phyloP scores from a whole-genome alignment of 2,329 filamentous ascomycete genomes.

The Stylonectria norvegica region DNA sequence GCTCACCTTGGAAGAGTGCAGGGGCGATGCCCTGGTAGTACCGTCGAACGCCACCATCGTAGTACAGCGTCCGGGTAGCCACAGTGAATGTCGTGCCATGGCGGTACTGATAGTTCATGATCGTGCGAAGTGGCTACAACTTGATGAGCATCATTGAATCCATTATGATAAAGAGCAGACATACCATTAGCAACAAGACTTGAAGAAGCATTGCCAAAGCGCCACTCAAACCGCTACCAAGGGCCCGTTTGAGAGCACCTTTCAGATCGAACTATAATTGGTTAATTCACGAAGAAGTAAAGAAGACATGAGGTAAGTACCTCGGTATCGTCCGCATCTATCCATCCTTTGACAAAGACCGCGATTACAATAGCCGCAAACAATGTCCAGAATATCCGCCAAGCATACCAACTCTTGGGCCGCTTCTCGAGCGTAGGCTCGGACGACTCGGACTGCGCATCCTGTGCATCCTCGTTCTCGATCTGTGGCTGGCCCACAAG shows the following conservation, averaged over 20 bases:
- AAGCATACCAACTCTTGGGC: constrained; percentile 17
- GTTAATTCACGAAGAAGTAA: background rate
- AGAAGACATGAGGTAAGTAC: constrained; percentile 17
- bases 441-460: background rate
- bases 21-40: constrained; percentile 46
- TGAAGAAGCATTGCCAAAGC: constrained; percentile 48
- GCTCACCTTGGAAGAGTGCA: constrained; percentile 43
- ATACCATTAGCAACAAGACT: constrained; percentile 46
- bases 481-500: constrained; percentile 2
- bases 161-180: rapidly evolving
- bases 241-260: constrained; percentile 41
- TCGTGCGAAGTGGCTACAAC: constrained; percentile 42
- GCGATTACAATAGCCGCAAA: constrained; percentile 30
- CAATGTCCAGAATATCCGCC: constrained; percentile 37
- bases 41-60: constrained; percentile 39
- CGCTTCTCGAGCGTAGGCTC: constrained; percentile 8
- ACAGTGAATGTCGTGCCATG: constrained; percentile 40
- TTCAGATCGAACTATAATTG: constrained; percentile 40
- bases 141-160: background rate
- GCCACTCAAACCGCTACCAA: constrained; percentile 45
- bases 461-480: too few relatives aligned
- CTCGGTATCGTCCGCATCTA: constrained; percentile 39
- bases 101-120: constrained; percentile 52
- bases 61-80: constrained; percentile 40
- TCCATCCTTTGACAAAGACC: constrained; percentile 44